Conservation (phyloP, 2,329 filamentous ascomycete species). For the Cladosporium sp. region DNA sequence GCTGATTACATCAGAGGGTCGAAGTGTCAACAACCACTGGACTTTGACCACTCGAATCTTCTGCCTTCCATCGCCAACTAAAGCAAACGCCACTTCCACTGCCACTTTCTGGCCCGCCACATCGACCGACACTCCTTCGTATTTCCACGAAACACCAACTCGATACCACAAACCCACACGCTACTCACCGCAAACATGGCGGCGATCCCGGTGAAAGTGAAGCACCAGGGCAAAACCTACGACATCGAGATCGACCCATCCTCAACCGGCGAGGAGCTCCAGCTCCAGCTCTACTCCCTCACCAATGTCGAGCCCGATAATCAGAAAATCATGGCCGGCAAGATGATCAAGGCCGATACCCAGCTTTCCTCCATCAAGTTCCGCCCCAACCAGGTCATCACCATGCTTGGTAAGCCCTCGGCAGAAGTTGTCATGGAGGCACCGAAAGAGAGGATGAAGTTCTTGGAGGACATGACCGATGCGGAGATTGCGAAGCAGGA, state of each 20-base stretch:
- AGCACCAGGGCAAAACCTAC: conserved; percentile 93
- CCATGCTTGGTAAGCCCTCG: conserved; percentile 94
- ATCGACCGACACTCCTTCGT: background rate
- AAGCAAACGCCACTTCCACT: background rate
- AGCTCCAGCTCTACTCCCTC: conserved; percentile 90
- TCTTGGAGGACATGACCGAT: conserved; percentile 96
- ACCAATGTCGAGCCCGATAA: conserved; percentile 95
- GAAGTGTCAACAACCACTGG: conserved; percentile 7
- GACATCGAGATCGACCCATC: conserved; percentile 86
- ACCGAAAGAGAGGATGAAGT: conserved; percentile 80
- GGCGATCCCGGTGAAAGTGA: conserved; percentile 65
- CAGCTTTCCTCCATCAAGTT: conserved; percentile 80
- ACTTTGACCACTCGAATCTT: conserved; percentile 2
- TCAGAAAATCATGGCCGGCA: conserved; percentile 94
- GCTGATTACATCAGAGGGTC: conserved; percentile 8
- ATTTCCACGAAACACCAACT: background rate
- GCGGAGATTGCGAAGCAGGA: conserved; percentile 81
- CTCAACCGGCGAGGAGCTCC: conserved; percentile 88
- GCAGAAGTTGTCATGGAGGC: conserved; percentile 61
- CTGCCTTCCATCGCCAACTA: background rate
- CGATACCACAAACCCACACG: background rate
- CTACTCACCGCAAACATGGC: conserved; percentile 28
- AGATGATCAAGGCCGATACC: conserved; percentile 93
- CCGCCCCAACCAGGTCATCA: conserved; percentile 82
- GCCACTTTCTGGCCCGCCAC: background rate